Evolutionary conservation across 2,329 filamentous ascomycete genomes (phyloP).

Genomic region (Fusarium coicis): DNA sequence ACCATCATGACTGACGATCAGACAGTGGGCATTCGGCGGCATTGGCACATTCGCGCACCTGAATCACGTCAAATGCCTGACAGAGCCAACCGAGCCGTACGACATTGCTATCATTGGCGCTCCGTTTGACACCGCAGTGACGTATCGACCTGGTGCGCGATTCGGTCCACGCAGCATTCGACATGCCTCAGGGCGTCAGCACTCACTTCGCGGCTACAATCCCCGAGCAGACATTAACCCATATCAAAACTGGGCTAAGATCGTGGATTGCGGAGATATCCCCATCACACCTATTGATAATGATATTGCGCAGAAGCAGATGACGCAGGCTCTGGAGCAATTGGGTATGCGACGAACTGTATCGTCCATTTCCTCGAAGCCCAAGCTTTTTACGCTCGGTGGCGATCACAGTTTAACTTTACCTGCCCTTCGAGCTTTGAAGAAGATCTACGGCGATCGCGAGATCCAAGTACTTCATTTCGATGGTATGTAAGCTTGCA

Average conservation of each 20-base stretch:
- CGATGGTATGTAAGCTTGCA: slow-evolving; percentile 55
- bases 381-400: slow-evolving; percentile 74
- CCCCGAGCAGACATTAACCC: slow-evolving; percentile 84
- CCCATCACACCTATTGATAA: slow-evolving; percentile 90
- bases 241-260: slow-evolving; percentile 81
- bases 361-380: slow-evolving; percentile 50
- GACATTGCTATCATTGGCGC: slow-evolving; percentile 79
- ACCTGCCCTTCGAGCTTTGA: slow-evolving; percentile 75
- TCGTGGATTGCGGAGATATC: slow-evolving; percentile 91
- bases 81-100: slow-evolving; percentile 69
- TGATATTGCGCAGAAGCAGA: slow-evolving; percentile 80
- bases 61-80: slow-evolving; percentile 75
- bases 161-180: slow-evolving; percentile 91
- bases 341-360: slow-evolving; percentile 61
- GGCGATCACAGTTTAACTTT: slow-evolving; percentile 80
- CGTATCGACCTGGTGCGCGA: slow-evolving; percentile 70
- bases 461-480: slow-evolving; percentile 77
- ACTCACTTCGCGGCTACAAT: slow-evolving; percentile 81
- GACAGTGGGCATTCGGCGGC: slow-evolving; percentile 68
- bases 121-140: slow-evolving; percentile 79
- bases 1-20: background rate
- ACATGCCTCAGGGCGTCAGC: slow-evolving; percentile 83
- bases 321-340: slow-evolving; percentile 82
- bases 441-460: slow-evolving; percentile 68
- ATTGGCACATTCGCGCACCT: slow-evolving; percentile 81